phyloP scores from a whole-genome alignment of 768 basidiomycete genomes.

The Sporobolomyces pararoseus region DNA sequence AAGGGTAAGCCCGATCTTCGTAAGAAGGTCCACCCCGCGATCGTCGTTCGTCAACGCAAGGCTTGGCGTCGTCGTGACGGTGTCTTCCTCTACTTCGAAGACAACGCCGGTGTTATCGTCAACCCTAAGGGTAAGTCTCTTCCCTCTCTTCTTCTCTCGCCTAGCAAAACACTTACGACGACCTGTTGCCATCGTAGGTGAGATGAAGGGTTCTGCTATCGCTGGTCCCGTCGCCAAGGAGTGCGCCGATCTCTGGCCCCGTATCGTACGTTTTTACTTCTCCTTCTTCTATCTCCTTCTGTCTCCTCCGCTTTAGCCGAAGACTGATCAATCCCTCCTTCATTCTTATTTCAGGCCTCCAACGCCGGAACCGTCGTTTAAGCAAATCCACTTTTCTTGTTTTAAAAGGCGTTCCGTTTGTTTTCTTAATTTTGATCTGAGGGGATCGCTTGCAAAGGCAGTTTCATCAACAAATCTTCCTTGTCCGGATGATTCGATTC shows the following conservation, averaged over 20 bases:
- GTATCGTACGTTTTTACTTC: background rate
- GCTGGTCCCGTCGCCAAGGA: constrained; percentile 98
- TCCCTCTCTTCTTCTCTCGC: background rate
- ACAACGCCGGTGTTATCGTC: constrained; percentile 47
- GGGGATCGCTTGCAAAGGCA: background rate
- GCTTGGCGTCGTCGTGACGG: constrained; percentile 97
- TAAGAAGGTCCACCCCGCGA: constrained; percentile 97
- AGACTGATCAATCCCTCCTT: too few species aligned
- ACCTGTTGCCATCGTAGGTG: constrained; percentile 62
- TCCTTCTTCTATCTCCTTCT: too few species aligned
- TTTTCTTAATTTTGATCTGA: background rate
- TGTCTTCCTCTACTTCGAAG: constrained; percentile 79
- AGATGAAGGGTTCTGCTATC: constrained; percentile 97
- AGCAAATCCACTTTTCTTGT: constrained; percentile 1
- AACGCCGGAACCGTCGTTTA: constrained; percentile 97
- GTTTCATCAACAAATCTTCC: constrained; percentile 2
- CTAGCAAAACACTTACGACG: too few species aligned
- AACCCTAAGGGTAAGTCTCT: constrained; percentile 32
- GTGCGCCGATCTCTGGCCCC: constrained; percentile 63
- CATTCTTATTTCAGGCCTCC: constrained; percentile 97
- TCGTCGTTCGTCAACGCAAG: constrained; percentile 96
- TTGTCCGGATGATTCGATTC: background rate
- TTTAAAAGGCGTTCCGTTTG: background rate
- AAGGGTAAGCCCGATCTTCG: constrained; percentile 99
- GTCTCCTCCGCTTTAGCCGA: too few species aligned